Conservation (phyloP, 257 asterid species). For the Agastache rugosa region DNA sequence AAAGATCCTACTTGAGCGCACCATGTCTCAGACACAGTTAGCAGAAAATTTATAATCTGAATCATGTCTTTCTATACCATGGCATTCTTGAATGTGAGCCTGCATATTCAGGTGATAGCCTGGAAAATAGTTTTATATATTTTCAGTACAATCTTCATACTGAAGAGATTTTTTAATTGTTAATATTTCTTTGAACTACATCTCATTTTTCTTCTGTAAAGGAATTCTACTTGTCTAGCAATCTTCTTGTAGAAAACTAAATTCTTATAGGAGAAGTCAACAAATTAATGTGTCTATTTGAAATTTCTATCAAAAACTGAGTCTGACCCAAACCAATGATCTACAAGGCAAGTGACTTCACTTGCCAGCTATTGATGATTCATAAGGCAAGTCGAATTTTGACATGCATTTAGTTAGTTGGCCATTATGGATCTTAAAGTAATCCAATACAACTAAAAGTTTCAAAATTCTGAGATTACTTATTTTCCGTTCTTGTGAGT, state of each 20-base stretch:
- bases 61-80: slow-evolving; percentile 7
- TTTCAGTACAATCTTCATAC: background rate
- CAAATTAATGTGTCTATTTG: background rate
- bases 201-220: slow-evolving; percentile 6
- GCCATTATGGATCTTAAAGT: slow-evolving; percentile 8
- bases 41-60: background rate
- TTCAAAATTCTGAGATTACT: slow-evolving; percentile 5
- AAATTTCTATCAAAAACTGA: background rate
- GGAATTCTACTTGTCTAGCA: background rate
- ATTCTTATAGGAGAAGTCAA: slow-evolving; percentile 7
- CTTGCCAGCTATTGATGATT: background rate
- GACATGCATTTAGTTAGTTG: slow-evolving; percentile 19
- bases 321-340: background rate
- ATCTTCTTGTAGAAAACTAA: slow-evolving; percentile 13
- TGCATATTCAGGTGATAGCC: slow-evolving; percentile 10
- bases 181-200: background rate
- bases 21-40: background rate
- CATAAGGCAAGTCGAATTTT: slow-evolving; percentile 11
- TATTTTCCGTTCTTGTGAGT: background rate
- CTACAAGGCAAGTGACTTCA: slow-evolving; percentile 11
- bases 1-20: slow-evolving; percentile 5
- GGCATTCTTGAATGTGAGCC: slow-evolving; percentile 23
- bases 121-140: background rate
- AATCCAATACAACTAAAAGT: background rate
- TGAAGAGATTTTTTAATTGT: background rate